Conservation (phyloP, 1,139 yeast species). For the Arxiozyma telluris region DNA sequence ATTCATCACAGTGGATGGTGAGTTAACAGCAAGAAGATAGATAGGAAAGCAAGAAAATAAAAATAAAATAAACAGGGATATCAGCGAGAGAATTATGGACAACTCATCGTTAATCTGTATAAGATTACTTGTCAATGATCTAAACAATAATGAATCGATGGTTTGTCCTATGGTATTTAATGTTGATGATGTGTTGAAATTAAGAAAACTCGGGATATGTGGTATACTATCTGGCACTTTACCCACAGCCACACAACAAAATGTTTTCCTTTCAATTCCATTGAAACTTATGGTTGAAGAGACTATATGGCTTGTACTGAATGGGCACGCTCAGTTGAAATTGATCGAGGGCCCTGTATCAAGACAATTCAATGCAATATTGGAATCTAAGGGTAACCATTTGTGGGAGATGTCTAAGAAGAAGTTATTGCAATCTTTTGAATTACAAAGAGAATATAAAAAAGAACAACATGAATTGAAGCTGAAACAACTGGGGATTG, state of each 20-base stretch:
- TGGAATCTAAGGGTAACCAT: conserved; percentile 10
- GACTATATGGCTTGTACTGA: conserved; percentile 51
- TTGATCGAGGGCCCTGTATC: conserved; percentile 14
- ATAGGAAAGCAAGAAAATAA: conserved; percentile 10
- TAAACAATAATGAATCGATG: background rate
- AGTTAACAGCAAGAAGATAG: background rate
- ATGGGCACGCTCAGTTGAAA: conserved; percentile 34
- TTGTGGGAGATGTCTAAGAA: conserved; percentile 10
- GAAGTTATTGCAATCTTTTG: conserved; percentile 13
- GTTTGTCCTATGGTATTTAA: conserved; percentile 38
- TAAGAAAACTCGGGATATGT: conserved; percentile 51
- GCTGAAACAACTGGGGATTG: conserved; percentile 13
- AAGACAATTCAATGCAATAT: conserved; percentile 12
- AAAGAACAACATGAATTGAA: conserved; percentile 15
- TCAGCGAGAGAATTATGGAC: background rate
- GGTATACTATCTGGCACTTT: conserved; percentile 79
- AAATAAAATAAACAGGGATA: background rate
- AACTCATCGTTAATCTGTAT: conserved; percentile 15
- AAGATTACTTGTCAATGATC: conserved; percentile 3
- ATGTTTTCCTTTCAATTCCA: conserved; percentile 76
- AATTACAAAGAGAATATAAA: conserved; percentile 15
- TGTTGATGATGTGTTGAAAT: conserved; percentile 40
- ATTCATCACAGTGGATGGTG: too few species aligned
- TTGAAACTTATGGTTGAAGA: conserved; percentile 67
- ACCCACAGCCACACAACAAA: conserved; percentile 87